Evolutionary conservation across 179 eudicot species (phyloP).

Genomic region (Camellia oleifera): DNA sequence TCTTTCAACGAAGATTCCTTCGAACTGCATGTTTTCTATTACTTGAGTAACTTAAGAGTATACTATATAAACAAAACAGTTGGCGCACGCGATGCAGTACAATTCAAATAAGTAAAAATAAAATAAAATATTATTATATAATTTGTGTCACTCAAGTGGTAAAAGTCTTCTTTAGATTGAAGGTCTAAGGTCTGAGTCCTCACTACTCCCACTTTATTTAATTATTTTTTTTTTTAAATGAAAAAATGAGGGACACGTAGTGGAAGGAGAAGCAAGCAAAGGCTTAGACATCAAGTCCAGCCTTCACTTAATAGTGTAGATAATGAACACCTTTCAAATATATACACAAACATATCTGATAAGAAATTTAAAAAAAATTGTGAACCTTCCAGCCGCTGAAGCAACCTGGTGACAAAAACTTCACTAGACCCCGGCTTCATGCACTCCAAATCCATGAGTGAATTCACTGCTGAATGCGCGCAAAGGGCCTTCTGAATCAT

Average conservation of each 20-base stretch:
- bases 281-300: too few relatives aligned
- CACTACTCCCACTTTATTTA: too few relatives aligned
- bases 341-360: neutral
- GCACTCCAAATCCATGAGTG: slow-evolving; percentile 81
- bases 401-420: slow-evolving; percentile 60
- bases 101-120: too few relatives aligned
- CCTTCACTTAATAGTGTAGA: too few relatives aligned
- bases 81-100: too few relatives aligned
- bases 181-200: too few relatives aligned
- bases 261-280: too few relatives aligned
- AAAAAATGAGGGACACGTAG: too few relatives aligned
- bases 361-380: neutral
- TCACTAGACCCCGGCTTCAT: slow-evolving; percentile 74
- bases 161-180: too few relatives aligned
- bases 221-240: too few relatives aligned
- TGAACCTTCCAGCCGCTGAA: slow-evolving; percentile 82
- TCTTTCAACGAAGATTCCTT: slow-evolving; percentile 73
- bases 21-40: slow-evolving; percentile 48
- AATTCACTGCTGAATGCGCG: slow-evolving; percentile 49
- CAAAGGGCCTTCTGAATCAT: slow-evolving; percentile 57
- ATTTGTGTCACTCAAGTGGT: too few relatives aligned
- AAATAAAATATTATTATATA: too few relatives aligned
- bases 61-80: neutral
- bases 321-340: neutral
- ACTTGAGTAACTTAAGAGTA: neutral